Evolutionary conservation across 106 monocot genomes (phyloP), one percentile per base, ranked within the genome.

Genomic region (Dactylorhiza incarnata): DNA sequence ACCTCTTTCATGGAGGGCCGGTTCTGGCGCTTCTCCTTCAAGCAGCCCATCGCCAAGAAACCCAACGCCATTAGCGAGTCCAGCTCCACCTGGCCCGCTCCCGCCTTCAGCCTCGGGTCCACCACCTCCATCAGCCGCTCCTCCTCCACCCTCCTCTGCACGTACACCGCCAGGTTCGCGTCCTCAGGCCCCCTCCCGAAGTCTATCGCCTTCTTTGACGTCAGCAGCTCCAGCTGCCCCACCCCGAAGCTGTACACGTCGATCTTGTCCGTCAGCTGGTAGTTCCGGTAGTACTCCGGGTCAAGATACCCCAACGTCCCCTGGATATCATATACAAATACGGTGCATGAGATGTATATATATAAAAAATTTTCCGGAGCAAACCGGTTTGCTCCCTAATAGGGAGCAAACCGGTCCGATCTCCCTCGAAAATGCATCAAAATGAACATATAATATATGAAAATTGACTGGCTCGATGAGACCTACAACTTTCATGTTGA

Each of bases 251-350:
- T 94, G 73, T 94, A 94, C 11, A 94, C 94, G 49, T 94, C 91
- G 66, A 91, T 95, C 83, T 95, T 95, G 45, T 95, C 95, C 11
- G 95, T 95, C 11, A 95, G 83, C 80, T 95, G 95, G 79, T 89
- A 95, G 80, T 95, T 95, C 43, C 92, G 74, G 79, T 90, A 92
- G 79, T 95, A 95, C n/a, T n/a, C n/a, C n/a, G n/a, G n/a, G n/a
- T n/a, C n/a, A n/a, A n/a, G n/a, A n/a, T n/a, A n/a, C n/a, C 95
- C 95, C 11, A 95, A 73, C 2, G 95, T 95, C 16, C 95, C 95
- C 78, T 90, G 87, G 48, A 26, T 61, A 61, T n/a, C n/a, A n/a
- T n/a, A n/a, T n/a, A n/a, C n/a, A n/a, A n/a, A n/a, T n/a, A n/a
- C n/a, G n/a, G n/a, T n/a, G n/a, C n/a, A n/a, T n/a, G n/a, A n/a